Base-by-base conservation (phyloP, 371 early-diverging fungal genomes). In the Dipsacomyces acuminosporus region DNA sequence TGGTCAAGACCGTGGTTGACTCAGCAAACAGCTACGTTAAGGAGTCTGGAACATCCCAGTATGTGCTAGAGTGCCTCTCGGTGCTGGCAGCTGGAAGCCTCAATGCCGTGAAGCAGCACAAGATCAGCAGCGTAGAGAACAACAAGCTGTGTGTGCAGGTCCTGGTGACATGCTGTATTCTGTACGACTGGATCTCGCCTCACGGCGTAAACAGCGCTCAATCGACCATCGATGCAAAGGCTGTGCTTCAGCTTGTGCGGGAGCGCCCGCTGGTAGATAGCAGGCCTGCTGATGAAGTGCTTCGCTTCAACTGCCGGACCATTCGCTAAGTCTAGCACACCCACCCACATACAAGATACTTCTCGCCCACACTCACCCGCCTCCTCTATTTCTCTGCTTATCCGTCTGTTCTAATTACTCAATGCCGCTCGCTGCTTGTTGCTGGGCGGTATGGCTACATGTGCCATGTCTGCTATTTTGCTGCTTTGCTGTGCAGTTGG, bases 161-260 rank as follows among this genome's bases (percentile, higher is more conserved):
- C 30, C 86, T 93, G 84, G 90, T 90, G 23, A 82, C 85, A 15
- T 86, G 88, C 42, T 88, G 91, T 51, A 81, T 96, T 30, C 73
- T 94, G 43, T 93, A 92, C 56, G 96, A 96, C 76, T 90, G 91
- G 71, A 82, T 93, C 42, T 80, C 86, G 63, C 80, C 84, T 17
- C 76, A 80, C 18, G 95, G 95, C 15, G 86, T 85, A 4, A 90
- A 90, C 64, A 73, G 73, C 51, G 85, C 86, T 59, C 77, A 73
- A 45, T 87, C 90, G 11, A 80, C 83, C 24, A 85, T 92, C 60
- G 89, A 91, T 72, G 85, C 86, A 76, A 76, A 81, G 77, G 46
- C 55, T 22, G 52, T 58, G 22, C 49, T 63, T 42, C 50, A 36
- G 1, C 21, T 44, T 15, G 49, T 56, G 6, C 48, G 66, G 49